Evolutionary conservation across 2,329 filamentous ascomycete species (phyloP).

Genomic region (Aspergillus sojae): DNA sequence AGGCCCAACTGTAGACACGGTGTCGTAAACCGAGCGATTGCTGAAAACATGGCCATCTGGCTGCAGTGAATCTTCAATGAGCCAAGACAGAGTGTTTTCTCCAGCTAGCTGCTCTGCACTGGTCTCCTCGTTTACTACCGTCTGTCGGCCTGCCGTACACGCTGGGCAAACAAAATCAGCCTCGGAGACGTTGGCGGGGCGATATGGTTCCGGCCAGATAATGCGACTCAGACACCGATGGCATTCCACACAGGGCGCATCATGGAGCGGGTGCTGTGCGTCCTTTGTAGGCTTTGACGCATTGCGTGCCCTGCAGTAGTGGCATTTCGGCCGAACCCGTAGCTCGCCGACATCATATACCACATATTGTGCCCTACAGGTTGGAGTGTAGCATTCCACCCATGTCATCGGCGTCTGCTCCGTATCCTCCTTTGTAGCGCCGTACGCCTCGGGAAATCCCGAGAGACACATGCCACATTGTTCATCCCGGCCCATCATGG

Average conservation of each 20-base stretch:
- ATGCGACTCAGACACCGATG: constrained; percentile 49
- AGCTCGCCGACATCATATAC: constrained; percentile 50
- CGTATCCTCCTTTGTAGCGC: background rate
- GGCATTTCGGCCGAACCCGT: constrained; percentile 52
- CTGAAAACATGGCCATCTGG: constrained; percentile 43
- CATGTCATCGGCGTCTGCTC: constrained; percentile 39
- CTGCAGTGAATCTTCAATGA: constrained; percentile 46
- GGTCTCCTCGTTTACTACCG: constrained; percentile 42
- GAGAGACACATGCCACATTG: constrained; percentile 48
- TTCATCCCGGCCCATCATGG: constrained; percentile 47
- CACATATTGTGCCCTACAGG: constrained; percentile 55
- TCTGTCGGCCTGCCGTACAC: constrained; percentile 40
- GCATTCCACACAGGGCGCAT: constrained; percentile 51
- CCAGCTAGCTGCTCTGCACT: constrained; percentile 40
- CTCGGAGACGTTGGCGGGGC: constrained; percentile 35
- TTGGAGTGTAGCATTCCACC: constrained; percentile 51
- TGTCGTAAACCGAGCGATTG: constrained; percentile 45
- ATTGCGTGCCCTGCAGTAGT: constrained; percentile 47
- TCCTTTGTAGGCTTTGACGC: background rate
- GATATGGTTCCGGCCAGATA: constrained; percentile 52
- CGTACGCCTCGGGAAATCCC: background rate
- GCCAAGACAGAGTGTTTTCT: constrained; percentile 50
- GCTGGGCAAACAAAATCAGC: constrained; percentile 46
- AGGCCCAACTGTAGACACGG: constrained; percentile 36
- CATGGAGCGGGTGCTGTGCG: background rate